Conservation (phyloP, 805 yeast genomes). For the Geotrichum ghanense region DNA sequence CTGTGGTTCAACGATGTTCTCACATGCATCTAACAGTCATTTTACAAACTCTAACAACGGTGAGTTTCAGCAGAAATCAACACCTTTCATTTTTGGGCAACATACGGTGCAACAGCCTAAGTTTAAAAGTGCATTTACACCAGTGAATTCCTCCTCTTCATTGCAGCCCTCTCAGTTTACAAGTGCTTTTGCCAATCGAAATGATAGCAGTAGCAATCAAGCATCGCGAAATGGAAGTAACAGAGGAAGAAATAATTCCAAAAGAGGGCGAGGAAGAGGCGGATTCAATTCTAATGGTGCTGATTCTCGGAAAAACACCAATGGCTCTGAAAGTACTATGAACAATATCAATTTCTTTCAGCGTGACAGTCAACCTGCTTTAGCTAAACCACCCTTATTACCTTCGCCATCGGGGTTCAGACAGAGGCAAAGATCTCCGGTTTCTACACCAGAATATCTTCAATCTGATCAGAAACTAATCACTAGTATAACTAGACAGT, state of each 20-base stretch:
- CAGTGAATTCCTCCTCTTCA: not conserved
- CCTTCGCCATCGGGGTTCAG: not conserved
- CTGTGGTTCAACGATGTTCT: conserved; percentile 1
- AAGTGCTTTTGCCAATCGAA: too few relatives aligned
- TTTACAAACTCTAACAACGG: not conserved
- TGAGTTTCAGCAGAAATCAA: not conserved
- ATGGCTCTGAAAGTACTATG: not conserved
- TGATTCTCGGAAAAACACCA: not conserved
- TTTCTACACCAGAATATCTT: not conserved
- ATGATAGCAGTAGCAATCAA: not conserved
- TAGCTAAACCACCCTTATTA: not conserved
- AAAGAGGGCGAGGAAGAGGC: not conserved
- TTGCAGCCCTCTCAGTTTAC: not conserved
- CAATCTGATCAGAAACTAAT: not conserved
- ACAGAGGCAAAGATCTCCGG: not conserved
- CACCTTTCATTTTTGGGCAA: not conserved
- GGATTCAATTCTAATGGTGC: not conserved
- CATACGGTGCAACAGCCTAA: not conserved
- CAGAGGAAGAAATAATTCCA: not conserved
- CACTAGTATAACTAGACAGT: conserved; percentile 1
- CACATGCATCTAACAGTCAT: not conserved
- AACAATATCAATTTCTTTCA: not conserved
- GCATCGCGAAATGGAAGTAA: not conserved
- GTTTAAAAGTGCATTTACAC: not conserved
- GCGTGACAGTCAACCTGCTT: not conserved